Conservation (phyloP, 1,284 basidiomycete genomes). For the Takashimella koratensis region DNA sequence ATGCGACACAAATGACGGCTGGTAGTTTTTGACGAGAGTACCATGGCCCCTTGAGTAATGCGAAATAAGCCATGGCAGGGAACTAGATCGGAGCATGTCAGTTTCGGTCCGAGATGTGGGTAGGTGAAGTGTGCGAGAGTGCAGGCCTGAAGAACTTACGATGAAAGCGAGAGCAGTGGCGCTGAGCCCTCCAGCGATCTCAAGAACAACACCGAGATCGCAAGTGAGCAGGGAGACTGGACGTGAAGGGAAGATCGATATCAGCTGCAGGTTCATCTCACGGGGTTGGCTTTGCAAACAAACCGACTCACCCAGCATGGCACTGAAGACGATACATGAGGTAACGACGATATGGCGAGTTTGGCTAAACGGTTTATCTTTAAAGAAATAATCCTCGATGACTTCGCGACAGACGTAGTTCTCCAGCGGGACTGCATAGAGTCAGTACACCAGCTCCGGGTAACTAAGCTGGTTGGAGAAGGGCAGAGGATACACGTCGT, state of each 20-base stretch:
- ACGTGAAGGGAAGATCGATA: too few relatives aligned
- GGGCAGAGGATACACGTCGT: background rate
- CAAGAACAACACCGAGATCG: conserved; percentile 94
- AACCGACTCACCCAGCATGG: conserved; percentile 75
- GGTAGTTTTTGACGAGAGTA: conserved; percentile 67
- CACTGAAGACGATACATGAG: conserved; percentile 71
- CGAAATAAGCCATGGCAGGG: conserved; percentile 80
- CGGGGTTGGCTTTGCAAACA: too few relatives aligned
- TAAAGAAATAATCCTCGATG: conserved; percentile 88
- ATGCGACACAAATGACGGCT: conserved; percentile 66
- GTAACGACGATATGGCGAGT: conserved; percentile 90
- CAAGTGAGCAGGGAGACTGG: conserved; percentile 87
- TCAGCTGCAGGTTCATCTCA: too few relatives aligned
- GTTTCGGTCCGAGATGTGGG: background rate
- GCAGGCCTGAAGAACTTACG: conserved; percentile 36
- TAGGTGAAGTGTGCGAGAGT: background rate
- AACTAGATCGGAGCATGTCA: conserved; percentile 51
- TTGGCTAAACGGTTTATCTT: conserved; percentile 70
- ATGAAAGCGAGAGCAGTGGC: conserved; percentile 94
- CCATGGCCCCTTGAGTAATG: conserved; percentile 63
- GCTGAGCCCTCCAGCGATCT: conserved; percentile 92
- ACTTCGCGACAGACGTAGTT: conserved; percentile 57
- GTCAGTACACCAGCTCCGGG: conserved; percentile 28
- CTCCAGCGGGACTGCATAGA: conserved; percentile 36
- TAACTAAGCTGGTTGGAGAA: conserved; percentile 34